Evolutionary conservation across 202 grass and related monocot genomes (phyloP).

Genomic region (Tripidium arundinaceum): DNA sequence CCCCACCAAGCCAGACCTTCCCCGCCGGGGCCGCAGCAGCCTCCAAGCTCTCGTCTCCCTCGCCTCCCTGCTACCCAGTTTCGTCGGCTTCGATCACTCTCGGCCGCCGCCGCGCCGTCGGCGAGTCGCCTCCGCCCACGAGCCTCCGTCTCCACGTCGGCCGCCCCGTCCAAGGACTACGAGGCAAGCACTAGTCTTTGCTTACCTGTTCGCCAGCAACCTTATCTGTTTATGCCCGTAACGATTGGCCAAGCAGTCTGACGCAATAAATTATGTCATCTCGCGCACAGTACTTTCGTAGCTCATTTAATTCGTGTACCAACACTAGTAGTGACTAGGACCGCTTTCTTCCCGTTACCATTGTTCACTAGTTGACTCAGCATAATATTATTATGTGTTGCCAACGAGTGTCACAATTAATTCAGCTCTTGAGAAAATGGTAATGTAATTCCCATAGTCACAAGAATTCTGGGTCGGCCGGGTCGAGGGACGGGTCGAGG

Average conservation of each 20-base stretch:
- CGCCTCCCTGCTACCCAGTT: neutral
- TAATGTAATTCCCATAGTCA: no score
- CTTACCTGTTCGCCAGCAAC: neutral
- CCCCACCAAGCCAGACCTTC: neutral
- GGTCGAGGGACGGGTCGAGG: no score
- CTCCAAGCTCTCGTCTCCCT: neutral
- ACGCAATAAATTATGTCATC: neutral
- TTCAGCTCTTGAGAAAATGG: neutral
- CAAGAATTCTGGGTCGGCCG: no score
- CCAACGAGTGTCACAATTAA: neutral
- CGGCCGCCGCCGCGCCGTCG: neutral
- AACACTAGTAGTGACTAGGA: neutral
- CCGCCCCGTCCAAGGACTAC: slow-evolving; percentile 49
- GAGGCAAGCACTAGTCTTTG: slow-evolving; percentile 44
- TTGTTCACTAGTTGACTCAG: neutral
- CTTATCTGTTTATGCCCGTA: neutral
- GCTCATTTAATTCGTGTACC: neutral
- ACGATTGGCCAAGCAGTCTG: neutral
- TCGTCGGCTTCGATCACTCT: slow-evolving; percentile 8
- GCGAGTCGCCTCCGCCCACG: slow-evolving; percentile 24
- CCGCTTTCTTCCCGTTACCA: neutral
- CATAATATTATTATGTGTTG: neutral
- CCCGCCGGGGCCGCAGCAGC: neutral
- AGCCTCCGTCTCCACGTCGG: slow-evolving; percentile 33
- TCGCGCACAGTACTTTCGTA: neutral